Percentiles rank a stretch among this genome's conserved stretches.
These are phyloP conservation scores for Chlorella vulgaris DNA, from an alignment of 139 green algal species.

Conservation along the genomic window DNA sequence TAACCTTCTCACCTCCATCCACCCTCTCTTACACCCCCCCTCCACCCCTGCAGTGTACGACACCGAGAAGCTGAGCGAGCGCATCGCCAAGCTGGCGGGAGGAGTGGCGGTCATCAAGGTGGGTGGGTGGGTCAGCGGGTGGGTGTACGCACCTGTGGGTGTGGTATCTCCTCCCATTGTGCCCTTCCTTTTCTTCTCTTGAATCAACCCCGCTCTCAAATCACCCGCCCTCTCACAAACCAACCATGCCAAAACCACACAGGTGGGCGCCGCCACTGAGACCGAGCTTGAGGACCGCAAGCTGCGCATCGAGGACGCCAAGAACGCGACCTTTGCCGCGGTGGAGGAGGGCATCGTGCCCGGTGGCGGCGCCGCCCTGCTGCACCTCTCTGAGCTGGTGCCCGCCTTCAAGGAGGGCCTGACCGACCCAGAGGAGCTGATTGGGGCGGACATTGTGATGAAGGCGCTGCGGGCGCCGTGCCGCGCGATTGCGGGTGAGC, in stretches of 20 bases:
- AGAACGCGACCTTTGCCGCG: slow-evolving; percentile 99
- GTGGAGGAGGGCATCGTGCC: slow-evolving; percentile 95
- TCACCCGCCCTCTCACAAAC: background rate
- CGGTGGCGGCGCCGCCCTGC: slow-evolving; percentile 90
- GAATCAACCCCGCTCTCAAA: background rate
- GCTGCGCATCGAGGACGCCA: slow-evolving; percentile 99
- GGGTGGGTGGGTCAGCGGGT: background rate
- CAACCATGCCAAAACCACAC: background rate
- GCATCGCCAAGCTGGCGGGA: slow-evolving; percentile 98
- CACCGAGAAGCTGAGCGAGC: slow-evolving; percentile 98
- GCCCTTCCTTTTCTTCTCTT: too few species aligned
- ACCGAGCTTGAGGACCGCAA: slow-evolving; percentile 98
- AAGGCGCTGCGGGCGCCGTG: slow-evolving; percentile 77
- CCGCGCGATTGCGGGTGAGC: slow-evolving; percentile 64
- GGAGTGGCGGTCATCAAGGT: slow-evolving; percentile 99
- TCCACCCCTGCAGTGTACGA: slow-evolving; percentile 81
- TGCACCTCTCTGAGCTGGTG: slow-evolving; percentile 90
- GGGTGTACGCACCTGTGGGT: background rate
- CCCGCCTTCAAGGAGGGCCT: slow-evolving; percentile 85
- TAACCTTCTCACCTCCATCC: background rate
- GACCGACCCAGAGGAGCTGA: slow-evolving; percentile 83
- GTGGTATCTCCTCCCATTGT: background rate
- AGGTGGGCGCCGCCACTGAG: slow-evolving; percentile 96
- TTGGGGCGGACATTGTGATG: slow-evolving; percentile 95
- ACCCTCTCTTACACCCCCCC: background rate